These are phyloP conservation scores for Cordyceps farinosa DNA, from an alignment of 2,329 filamentous ascomycete species.

Conservation along the genomic window DNA sequence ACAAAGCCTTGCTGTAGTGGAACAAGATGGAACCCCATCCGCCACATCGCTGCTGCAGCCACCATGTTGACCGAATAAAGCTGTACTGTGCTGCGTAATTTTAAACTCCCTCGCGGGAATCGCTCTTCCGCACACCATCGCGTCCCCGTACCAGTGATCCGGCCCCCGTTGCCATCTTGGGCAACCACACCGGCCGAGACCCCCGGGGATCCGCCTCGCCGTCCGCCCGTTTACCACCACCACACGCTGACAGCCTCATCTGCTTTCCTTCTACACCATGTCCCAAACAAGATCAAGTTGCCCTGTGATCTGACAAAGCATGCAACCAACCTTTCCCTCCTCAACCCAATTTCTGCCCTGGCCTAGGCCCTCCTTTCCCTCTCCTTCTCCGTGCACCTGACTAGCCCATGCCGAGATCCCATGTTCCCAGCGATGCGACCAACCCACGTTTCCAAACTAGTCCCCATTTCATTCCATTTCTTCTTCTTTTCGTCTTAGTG, in stretches of 20 bases:
- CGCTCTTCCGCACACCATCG: neutral
- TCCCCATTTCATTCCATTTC: neutral
- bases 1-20: too few species aligned
- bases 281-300: neutral
- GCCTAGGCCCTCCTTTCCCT: neutral
- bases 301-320: neutral
- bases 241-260: constrained; percentile 11
- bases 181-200: neutral
- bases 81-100: too few species aligned
- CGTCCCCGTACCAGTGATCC: neutral
- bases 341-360: neutral
- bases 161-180: constrained; percentile 8
- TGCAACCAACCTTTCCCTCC: neutral
- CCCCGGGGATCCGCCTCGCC: neutral
- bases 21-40: too few species aligned
- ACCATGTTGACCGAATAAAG: too few species aligned
- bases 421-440: too few species aligned
- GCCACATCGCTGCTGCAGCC: too few species aligned
- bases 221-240: neutral
- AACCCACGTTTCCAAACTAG: neutral
- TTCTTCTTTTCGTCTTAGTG: neutral
- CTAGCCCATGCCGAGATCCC: neutral
- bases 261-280: neutral
- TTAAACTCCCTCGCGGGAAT: neutral
- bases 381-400: neutral